phyloP scores from a whole-genome alignment of 2,329 filamentous ascomycete species.

The Exophiala dermatitidis region DNA sequence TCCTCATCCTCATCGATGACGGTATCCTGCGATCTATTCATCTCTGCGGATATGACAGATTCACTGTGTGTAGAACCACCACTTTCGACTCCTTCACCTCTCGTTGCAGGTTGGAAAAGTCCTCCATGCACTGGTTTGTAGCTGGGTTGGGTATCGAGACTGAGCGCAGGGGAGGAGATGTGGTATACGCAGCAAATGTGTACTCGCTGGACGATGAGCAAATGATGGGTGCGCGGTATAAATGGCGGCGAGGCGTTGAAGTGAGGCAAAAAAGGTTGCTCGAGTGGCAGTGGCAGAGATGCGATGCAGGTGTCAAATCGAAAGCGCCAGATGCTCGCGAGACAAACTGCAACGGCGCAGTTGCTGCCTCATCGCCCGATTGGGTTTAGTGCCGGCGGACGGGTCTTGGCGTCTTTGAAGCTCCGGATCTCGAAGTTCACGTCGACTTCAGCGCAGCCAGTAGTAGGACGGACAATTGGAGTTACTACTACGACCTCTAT shows the following conservation, averaged over 20 bases:
- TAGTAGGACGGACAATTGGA: too few relatives aligned
- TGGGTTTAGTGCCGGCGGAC: neutral
- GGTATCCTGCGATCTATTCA: conserved; percentile 42
- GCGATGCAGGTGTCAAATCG: neutral
- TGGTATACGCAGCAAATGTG: conserved; percentile 1
- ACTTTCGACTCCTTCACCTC: conserved; percentile 26
- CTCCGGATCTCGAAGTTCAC: neutral
- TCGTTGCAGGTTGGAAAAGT: conserved; percentile 12
- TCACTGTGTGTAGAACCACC: conserved; percentile 14
- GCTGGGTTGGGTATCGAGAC: neutral
- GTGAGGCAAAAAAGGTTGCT: conserved; percentile 16
- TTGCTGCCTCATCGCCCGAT: neutral
- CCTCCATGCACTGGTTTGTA: conserved; percentile 25
- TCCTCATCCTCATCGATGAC: conserved; percentile 47
- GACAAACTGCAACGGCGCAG: neutral
- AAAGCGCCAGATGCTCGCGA: conserved; percentile 3
- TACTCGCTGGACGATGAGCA: neutral
- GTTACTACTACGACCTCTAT: too few relatives aligned
- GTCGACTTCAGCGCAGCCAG: too few relatives aligned
- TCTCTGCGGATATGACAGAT: conserved; percentile 29
- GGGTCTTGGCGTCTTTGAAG: neutral
- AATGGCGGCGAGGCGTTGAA: conserved; percentile 1
- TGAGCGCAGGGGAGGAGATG: conserved; percentile 1
- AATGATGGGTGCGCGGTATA: conserved; percentile 3
- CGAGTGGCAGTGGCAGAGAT: neutral